Base-by-base conservation (phyloP, 495 filamentous ascomycete genomes). In the Daldinia bambusicola region DNA sequence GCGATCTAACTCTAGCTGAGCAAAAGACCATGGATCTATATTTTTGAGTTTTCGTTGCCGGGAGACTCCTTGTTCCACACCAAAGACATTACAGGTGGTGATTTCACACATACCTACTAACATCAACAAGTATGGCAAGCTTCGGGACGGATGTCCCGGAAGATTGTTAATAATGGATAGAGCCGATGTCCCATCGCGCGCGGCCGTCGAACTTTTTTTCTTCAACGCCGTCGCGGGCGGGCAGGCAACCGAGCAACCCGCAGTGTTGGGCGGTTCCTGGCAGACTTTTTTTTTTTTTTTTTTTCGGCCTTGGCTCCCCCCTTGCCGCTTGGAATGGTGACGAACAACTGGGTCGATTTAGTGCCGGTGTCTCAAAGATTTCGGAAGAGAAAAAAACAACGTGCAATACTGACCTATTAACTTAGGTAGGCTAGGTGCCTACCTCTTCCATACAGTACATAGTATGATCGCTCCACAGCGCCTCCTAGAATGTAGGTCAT, bases 91-190 rank as follows among this genome's bases (percentile, higher is more conserved):
- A 3, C n/a, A 60, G 43, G 45, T 61, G 55, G 7, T 66, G 65
- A 68, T 48, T 50, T 62, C 65, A n/a, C n/a, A 68, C 56, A 26
- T 36, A 9, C 32, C 16, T 57, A 26, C 16, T 13, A 20, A 32
- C 18, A 20, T 8, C 2, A 5, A 55, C n/a, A 56, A 56, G 3
- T 32, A 55, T 12, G 3, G 3, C 3, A 56, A n/a, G 26, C 32
- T 31, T 4, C 26, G 26, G 53, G n/a, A 43, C 70, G 65, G 61
- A 68, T 68, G 52, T 18, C n/a, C 4, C 61, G 70, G 70, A 57
- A 58, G 56, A 59, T 60, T 58, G 37, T 14, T 37, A 30, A 16
- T 32, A 51, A 72, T 72, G 26, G 26, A 26, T 26, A 3, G 26
- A 3, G 3, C 26, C 26, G 26, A 26, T 1, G 26, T 26, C 26